These are phyloP conservation scores for Penicillium alfredii DNA, from an alignment of 495 filamentous ascomycete genomes.

Conservation along the genomic window DNA sequence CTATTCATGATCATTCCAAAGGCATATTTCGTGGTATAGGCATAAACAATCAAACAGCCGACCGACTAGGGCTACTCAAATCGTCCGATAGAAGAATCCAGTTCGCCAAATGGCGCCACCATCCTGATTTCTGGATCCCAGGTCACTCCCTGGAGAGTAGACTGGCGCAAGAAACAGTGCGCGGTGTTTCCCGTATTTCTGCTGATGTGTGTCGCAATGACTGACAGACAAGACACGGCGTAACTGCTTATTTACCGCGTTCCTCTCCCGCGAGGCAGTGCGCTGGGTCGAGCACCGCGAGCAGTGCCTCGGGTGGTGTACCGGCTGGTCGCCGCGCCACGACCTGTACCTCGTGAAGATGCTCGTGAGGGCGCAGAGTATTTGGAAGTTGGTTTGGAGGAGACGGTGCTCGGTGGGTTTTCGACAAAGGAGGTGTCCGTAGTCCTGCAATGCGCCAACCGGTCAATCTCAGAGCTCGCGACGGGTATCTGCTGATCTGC, in stretches of 20 bases:
- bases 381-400: constrained; percentile 60
- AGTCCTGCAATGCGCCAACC: constrained; percentile 50
- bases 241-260: constrained; percentile 31
- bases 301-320: constrained; percentile 20
- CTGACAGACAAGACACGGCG: too few relatives aligned
- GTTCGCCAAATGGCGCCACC: too few relatives aligned
- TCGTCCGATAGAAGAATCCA: too few relatives aligned
- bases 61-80: too few relatives aligned
- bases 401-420: constrained; percentile 60
- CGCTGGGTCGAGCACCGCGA: constrained; percentile 35
- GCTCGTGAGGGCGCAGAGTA: constrained; percentile 40
- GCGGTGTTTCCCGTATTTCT: too few relatives aligned
- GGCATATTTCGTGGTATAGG: neutral
- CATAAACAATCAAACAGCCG: too few relatives aligned
- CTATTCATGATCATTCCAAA: constrained; percentile 3
- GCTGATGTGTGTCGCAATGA: too few relatives aligned
- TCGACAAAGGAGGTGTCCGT: constrained; percentile 94
- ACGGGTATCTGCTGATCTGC: neutral
- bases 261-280: constrained; percentile 37
- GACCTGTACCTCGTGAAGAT: constrained; percentile 26
- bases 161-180: too few relatives aligned
- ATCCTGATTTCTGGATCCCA: too few relatives aligned
- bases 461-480: constrained; percentile 12
- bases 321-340: constrained; percentile 1
- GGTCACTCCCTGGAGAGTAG: too few relatives aligned